A percentile compares a stretch with the other conserved stretches of the same genome.
Evolutionary conservation across 2,329 filamentous ascomycete species (phyloP).

Genomic region (Akanthomyces lecanii): DNA sequence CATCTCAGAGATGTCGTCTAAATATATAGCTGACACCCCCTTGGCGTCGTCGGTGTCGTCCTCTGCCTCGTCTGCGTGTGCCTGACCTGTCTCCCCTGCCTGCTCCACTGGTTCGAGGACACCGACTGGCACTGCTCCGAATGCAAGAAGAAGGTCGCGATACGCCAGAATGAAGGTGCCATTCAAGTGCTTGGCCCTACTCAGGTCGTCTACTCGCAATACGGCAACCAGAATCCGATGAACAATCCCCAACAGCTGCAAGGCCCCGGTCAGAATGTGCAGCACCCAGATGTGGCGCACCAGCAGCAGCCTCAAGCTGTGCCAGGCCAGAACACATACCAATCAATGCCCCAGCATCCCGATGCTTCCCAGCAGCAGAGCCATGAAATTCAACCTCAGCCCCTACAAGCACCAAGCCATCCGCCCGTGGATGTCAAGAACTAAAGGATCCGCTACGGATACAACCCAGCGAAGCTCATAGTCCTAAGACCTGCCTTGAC

Average conservation of each 20-base stretch:
- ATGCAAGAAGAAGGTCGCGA: constrained; percentile 29
- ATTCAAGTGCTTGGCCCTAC: constrained; percentile 24
- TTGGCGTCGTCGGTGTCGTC: constrained; percentile 26
- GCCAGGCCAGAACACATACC: neutral
- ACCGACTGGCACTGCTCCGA: constrained; percentile 27
- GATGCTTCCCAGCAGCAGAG: neutral
- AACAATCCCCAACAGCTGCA: constrained; percentile 7
- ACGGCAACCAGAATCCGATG: constrained; percentile 10
- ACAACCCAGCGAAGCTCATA: neutral
- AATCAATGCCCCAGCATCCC: neutral
- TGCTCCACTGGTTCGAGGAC: constrained; percentile 31
- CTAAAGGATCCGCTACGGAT: neutral
- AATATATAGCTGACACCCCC: neutral
- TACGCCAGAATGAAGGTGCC: constrained; percentile 19
- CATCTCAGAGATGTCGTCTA: no score
- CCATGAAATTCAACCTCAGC: neutral
- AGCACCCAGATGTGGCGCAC: neutral
- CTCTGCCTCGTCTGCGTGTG: constrained; percentile 31
- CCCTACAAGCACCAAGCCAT: neutral
- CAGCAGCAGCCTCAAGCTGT: constrained; percentile 1
- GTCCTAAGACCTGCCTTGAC: neutral
- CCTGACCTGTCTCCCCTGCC: constrained; percentile 29
- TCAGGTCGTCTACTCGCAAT: constrained; percentile 17
- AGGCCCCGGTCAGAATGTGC: neutral
- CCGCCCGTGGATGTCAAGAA: neutral